Conservation (phyloP, 176 grass and related monocot genomes). For the Carex littledalei region DNA sequence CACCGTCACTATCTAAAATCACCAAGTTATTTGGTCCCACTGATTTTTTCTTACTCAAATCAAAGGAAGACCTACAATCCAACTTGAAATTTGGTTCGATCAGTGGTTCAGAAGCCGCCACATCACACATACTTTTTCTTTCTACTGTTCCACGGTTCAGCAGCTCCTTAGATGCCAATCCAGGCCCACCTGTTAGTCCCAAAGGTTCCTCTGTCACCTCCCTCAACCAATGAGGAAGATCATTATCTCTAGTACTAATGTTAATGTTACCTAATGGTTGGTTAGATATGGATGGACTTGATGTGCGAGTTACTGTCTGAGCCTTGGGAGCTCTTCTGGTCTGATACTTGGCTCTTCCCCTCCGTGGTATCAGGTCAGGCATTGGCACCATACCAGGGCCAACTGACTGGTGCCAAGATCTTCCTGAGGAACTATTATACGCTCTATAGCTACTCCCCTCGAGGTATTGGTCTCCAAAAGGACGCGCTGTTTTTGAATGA, state of each 20-base stretch:
- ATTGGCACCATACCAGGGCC: not conserved
- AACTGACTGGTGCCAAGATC: conserved; percentile 1
- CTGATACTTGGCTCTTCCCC: conserved; percentile 21
- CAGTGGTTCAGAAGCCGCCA: not conserved
- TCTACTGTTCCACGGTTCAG: not conserved
- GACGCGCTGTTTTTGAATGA: not conserved
- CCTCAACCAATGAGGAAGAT: conserved; percentile 21
- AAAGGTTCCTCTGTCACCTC: not conserved
- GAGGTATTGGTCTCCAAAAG: not conserved
- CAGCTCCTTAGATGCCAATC: not conserved
- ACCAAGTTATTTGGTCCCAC: not conserved
- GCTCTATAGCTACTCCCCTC: conserved; percentile 3
- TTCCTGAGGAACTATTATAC: not conserved
- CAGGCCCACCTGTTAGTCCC: not conserved
- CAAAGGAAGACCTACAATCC: not conserved
- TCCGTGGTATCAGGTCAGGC: not conserved
- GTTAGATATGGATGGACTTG: not conserved
- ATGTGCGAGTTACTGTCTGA: conserved; percentile 11
- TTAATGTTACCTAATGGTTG: not conserved
- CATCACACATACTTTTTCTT: not conserved
- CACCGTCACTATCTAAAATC: conserved; percentile 12
- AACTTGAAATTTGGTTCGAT: not conserved
- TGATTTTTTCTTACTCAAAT: conserved; percentile 9
- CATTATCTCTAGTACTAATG: conserved; percentile 6
- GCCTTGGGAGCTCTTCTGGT: conserved; percentile 10